Evolutionary conservation across 2,329 filamentous ascomycete genomes (phyloP).

Genomic region (Huntiella bhutanensis): DNA sequence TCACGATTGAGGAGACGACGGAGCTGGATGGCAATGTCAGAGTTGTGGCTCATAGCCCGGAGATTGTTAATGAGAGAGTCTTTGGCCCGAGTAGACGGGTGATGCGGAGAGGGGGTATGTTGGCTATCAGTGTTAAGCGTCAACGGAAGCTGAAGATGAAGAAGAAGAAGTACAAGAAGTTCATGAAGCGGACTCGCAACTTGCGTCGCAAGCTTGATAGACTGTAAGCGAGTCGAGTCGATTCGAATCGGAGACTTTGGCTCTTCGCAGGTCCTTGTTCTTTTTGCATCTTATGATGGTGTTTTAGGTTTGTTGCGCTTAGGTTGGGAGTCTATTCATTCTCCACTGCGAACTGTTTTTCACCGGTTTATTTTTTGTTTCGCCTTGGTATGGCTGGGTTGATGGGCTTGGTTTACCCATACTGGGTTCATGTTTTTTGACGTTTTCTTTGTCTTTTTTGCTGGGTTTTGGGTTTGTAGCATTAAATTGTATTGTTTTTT

Average conservation of each 20-base stretch:
- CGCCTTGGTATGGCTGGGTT: too few species aligned
- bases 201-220: conserved; percentile 68
- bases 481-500: neutral
- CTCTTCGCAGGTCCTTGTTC: too few species aligned
- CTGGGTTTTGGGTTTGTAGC: neutral
- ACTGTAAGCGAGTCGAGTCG: conserved; percentile 23
- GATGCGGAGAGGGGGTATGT: conserved; percentile 38
- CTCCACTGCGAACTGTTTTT: too few species aligned
- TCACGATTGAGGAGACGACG: conserved; percentile 48
- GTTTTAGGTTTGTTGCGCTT: too few species aligned
- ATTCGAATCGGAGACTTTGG: neutral
- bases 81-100: conserved; percentile 16
- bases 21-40: conserved; percentile 40
- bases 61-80: conserved; percentile 29
- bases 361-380: too few species aligned
- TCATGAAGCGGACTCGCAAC: conserved; percentile 82
- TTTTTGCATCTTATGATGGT: too few species aligned
- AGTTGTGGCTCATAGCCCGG: conserved; percentile 41
- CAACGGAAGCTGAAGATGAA: conserved; percentile 97
- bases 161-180: conserved; percentile 99
- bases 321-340: too few species aligned
- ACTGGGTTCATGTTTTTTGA: neutral
- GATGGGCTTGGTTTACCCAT: neutral
- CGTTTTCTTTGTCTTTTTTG: neutral
- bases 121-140: conserved; percentile 76